Base-by-base conservation (phyloP, 768 basidiomycete genomes). In the Lentinula sp. region DNA sequence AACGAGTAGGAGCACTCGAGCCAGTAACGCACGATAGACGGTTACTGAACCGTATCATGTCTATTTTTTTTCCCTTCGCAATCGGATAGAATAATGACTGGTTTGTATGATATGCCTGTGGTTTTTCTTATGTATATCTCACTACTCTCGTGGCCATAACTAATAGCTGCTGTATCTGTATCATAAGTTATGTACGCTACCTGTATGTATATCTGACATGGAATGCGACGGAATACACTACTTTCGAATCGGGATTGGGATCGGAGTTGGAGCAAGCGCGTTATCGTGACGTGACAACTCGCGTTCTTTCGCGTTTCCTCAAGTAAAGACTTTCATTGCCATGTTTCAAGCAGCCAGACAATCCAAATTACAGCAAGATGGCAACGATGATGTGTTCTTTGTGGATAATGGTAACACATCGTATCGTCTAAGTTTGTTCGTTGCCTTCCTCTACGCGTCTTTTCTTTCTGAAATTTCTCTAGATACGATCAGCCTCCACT, bases 401-500 rank as follows among this genome's bases (percentile, higher is more conserved):
- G 75, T 60, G 69, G 73, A 49, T 52, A 69, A 37, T 71, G 76
- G 40, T 76, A 71, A 61, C 91, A 91, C 69, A 87, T 43, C 87
- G 1, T 76, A 82, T 70, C 76, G 86, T 50, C 79, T 95, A 31
- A 95, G 90, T 76, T 93, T 96, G 93, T 95, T 68, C 62, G 81
- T 75, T 45, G 46, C 23, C 40, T 37, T 11, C 8, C 23, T 40
- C 15, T 23, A 56, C 40, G 39, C 55, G 40, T 56, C 15, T 15
- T 23, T 40, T 5, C 21, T 43, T 10, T 32, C 37, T 56, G 13
- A 56, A 15, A 9, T 13, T 7, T 4, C 40, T n/a, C 16, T 58
- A 97, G 95, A 73, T 98, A 99, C 69, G 89, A 95, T 66, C 75
- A 70, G 16, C 92, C 95, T 21, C 97, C 97, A 18, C 72, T 81